Evolutionary conservation across 352 stramenopile species (phyloP), one percentile per base, ranked within the genome.

Genomic region (Globisporangium emineosum): DNA sequence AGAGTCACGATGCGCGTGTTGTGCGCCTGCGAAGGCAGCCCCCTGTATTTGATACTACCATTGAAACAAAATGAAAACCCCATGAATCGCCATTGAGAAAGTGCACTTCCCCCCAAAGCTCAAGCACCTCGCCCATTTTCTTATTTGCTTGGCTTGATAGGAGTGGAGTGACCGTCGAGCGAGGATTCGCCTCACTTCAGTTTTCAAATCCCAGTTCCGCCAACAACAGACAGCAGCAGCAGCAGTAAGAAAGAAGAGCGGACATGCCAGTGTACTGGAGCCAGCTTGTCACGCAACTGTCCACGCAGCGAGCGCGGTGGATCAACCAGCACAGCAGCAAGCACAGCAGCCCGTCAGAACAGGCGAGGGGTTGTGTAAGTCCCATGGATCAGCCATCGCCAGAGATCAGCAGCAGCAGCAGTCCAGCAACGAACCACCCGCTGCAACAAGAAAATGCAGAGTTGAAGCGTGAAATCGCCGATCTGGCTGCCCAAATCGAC

Each of bases 231-330:
- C 51, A 57, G 19, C 29, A 42, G 15, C 17, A 45, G 17, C 40
- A 45, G 19, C 13, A 45, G 40, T 17, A 45, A 21, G 40, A 10
- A 15, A 53, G 12, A 21, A 33, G n/a, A 17, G 25, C 29, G 8
- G 30, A 40, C 7, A 67, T 67, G 60, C 19, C 37, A 37, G 52
- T 37, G 35, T 65, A 65, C 37, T 65, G 60, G 60, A 59, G 21
- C 50, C 50, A 65, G 2, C 10, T 60, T 40, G n/a, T 65, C 5
- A 32, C 8, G 8, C 50, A 65, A 9, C n/a, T 65, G 19, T 37
- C 60, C 4, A 56, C 30, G 35, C 60, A 50, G 3, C 60, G 60
- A n/a, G 29, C 35, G 12, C 60, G 60, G 5, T 65, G 60, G 60
- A 37, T 55, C n/a, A 35, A 19, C 9, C 50, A 53, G 17, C n/a